phyloP scores from a whole-genome alignment of 306 rosid species.

The Trifolium subterraneum region DNA sequence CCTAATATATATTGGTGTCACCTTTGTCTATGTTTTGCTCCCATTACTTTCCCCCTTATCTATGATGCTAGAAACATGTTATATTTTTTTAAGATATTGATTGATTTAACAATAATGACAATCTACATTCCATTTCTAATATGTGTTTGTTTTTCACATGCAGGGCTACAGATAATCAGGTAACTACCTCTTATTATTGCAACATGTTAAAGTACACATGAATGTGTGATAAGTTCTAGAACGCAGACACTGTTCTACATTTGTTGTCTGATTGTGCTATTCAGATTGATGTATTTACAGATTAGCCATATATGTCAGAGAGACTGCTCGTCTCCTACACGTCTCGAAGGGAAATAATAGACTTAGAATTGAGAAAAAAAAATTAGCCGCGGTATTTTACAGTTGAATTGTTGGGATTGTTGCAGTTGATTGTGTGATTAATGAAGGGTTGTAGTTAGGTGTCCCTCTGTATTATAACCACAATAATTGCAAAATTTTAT shows the following conservation, averaged over 20 bases:
- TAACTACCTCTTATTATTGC: slow-evolving; percentile 40
- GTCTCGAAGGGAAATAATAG: slow-evolving; percentile 17
- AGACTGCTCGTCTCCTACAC: slow-evolving; percentile 4
- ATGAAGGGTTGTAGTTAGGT: slow-evolving; percentile 9
- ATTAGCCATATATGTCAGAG: slow-evolving; percentile 24
- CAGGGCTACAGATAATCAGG: slow-evolving; percentile 99
- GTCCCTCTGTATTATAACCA: neutral
- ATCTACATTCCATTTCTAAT: slow-evolving; percentile 41
- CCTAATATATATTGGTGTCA: slow-evolving; percentile 13
- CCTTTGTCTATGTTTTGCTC: slow-evolving; percentile 22
- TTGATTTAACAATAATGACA: slow-evolving; percentile 7
- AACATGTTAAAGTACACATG: slow-evolving; percentile 7
- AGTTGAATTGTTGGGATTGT: slow-evolving; percentile 13
- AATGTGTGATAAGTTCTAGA: slow-evolving; percentile 27
- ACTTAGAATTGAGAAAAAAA: neutral
- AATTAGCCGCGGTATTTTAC: neutral
- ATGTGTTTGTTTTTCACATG: slow-evolving; percentile 44
- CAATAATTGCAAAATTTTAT: slow-evolving; percentile 1
- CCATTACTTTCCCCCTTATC: slow-evolving; percentile 20
- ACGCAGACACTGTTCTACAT: slow-evolving; percentile 17
- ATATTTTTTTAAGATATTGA: neutral
- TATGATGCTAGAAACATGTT: neutral
- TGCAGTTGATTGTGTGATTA: slow-evolving; percentile 31
- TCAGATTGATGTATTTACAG: slow-evolving; percentile 29
- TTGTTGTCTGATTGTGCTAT: slow-evolving; percentile 12